Conservation (phyloP, 441 rosid genomes). For the Croton laevigatus region DNA sequence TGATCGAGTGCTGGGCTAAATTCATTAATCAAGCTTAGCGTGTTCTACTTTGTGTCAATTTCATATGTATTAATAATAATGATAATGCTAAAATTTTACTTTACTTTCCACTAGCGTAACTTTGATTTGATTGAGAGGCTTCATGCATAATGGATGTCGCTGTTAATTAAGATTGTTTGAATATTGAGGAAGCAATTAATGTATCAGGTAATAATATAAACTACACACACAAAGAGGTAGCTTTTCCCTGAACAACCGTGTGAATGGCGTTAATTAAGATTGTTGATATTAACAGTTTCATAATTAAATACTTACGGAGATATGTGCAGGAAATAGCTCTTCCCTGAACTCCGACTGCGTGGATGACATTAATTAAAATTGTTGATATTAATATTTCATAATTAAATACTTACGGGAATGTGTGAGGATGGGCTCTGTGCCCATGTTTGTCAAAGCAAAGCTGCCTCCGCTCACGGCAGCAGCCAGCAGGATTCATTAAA, state of each 20-base stretch:
- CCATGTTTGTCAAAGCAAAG: too few species aligned
- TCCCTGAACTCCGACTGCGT: too few species aligned
- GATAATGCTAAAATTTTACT: background rate
- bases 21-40: slow-evolving; percentile 30
- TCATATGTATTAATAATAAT: background rate
- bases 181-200: too few species aligned
- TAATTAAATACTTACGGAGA: background rate
- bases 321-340: too few species aligned
- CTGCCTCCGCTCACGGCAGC: too few species aligned
- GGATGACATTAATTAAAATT: too few species aligned
- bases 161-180: background rate
- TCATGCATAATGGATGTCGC: background rate
- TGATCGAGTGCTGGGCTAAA: slow-evolving; percentile 43
- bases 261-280: background rate
- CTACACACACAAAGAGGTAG: too few species aligned
- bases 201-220: too few species aligned
- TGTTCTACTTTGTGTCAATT: slow-evolving; percentile 1
- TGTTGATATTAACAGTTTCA: background rate
- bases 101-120: background rate
- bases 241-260: too few species aligned
- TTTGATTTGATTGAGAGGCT: background rate
- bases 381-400: background rate
- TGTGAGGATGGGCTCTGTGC: too few species aligned
- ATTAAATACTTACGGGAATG: too few species aligned
- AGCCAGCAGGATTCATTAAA: too few species aligned